Conservation (phyloP, 306 rosid genomes). For the Hippophae tibetana region DNA sequence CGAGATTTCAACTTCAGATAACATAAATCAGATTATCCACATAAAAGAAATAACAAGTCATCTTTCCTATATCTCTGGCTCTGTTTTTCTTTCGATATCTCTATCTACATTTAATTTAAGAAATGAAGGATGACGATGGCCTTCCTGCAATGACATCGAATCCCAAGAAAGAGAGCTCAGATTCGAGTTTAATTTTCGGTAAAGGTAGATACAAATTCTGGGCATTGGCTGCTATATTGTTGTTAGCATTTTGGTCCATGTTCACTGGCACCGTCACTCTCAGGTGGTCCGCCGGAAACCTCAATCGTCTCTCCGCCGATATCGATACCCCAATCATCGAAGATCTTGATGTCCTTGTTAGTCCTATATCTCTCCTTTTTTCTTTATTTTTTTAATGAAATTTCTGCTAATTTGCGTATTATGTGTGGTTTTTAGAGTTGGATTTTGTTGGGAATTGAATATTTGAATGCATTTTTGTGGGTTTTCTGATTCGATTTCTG, state of each 20-base stretch:
- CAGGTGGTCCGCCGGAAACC: constrained; percentile 81
- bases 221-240: constrained; percentile 86
- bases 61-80: not conserved
- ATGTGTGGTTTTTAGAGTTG: constrained; percentile 5
- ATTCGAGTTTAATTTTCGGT: constrained; percentile 43
- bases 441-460: constrained; percentile 24
- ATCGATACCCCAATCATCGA: constrained; percentile 57
- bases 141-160: constrained; percentile 55
- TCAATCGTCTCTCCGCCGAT: constrained; percentile 55
- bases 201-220: constrained; percentile 87
- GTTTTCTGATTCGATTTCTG: constrained; percentile 6
- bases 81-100: not conserved
- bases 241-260: constrained; percentile 97
- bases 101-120: not conserved
- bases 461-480: not conserved
- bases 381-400: not conserved
- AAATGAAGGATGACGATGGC: constrained; percentile 84
- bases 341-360: constrained; percentile 90
- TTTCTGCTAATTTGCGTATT: not conserved
- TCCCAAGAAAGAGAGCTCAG: constrained; percentile 51
- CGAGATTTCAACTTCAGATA: not conserved
- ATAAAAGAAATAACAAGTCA: not conserved
- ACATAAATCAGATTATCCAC: not conserved
- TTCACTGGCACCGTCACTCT: constrained; percentile 95
- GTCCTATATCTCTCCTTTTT: constrained; percentile 7